Base-by-base conservation (phyloP, 148 eudicot species). In the Amaranthus cruentus region DNA sequence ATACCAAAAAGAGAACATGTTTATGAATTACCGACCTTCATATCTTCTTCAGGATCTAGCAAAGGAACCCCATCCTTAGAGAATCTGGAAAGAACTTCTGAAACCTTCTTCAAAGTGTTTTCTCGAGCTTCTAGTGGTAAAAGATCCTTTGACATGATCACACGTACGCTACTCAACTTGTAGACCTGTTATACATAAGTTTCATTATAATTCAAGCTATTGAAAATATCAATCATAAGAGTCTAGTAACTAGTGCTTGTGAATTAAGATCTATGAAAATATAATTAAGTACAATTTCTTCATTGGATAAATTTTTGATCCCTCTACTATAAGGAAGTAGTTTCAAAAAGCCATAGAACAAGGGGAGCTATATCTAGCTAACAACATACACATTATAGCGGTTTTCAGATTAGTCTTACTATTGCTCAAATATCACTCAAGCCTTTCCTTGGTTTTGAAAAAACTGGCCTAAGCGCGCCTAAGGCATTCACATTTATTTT, bases 21-120 rank as follows among this genome's bases (percentile, higher is more conserved):
- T 13, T 62, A 42, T 53, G 14, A 21, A 4, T 1, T 53, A 76
- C 74, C 8, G 55, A 89, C 97, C 90, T 95, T 91, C 98, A 95
- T 87, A 87, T 95, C 98, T 87, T 91, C 97, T 87, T 91, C 90
- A 64, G 97, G 97, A 80, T 91, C 97, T 59, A 95, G 84, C 70
- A 85, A 88, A 67, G 98, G 98, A 77, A 90, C 79, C 71, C 93
- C 98, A 51, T 85, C 88, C 79, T 90, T 91, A 6, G 91, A 71
- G 79, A 91, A 90, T 80, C 98, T 89, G 11, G 79, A 82, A 61
- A 91, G 87, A 76, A 88, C 91, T 84, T 95, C 97, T 13, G 85
- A 85, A 64, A 95, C 93, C 70, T 91, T 95, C 83, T 95, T 95
- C 75, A 95, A 76, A 4, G 96, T 90, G 85, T 95, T 88, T 79